These are phyloP conservation scores for Calonectria hawksworthii DNA, from an alignment of 2,329 filamentous ascomycete genomes.

Conservation along the genomic window DNA sequence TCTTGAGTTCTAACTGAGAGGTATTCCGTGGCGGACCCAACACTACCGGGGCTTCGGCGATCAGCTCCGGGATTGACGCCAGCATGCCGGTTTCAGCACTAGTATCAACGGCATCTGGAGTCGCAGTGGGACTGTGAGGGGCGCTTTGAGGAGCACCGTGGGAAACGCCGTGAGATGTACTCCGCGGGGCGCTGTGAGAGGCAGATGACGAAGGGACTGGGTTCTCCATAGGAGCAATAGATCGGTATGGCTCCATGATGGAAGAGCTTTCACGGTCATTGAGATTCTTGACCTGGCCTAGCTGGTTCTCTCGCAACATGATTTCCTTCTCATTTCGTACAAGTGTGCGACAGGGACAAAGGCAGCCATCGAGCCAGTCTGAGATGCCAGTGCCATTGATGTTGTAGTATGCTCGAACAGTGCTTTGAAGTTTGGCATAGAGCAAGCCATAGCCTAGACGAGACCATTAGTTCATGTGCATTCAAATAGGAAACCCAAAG, in stretches of 20 bases:
- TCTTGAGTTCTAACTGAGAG: conserved; percentile 17
- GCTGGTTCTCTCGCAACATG: conserved; percentile 43
- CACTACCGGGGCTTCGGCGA: conserved; percentile 24
- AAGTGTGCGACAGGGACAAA: conserved; percentile 46
- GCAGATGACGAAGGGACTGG: conserved; percentile 19
- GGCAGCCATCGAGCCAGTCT: conserved; percentile 47
- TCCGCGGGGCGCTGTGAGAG: neutral
- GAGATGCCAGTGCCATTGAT: conserved; percentile 43
- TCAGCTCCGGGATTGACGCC: conserved; percentile 36
- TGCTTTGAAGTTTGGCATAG: conserved; percentile 47
- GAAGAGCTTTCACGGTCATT: conserved; percentile 17
- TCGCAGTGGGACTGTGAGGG: conserved; percentile 11
- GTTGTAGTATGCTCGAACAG: conserved; percentile 50
- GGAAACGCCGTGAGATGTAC: neutral
- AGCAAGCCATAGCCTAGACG: conserved; percentile 49
- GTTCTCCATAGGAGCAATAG: conserved; percentile 41
- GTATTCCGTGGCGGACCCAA: conserved; percentile 1
- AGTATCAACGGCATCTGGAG: neutral
- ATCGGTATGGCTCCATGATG: conserved; percentile 36
- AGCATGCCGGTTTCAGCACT: conserved; percentile 20
- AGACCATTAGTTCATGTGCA: neutral
- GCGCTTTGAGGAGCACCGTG: neutral
- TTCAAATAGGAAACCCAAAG: conserved; percentile 39
- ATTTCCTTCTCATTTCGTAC: conserved; percentile 51
- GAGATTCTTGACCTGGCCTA: conserved; percentile 20